Evolutionary conservation across 441 rosid species (phyloP).

Genomic region (Breynia disticha): DNA sequence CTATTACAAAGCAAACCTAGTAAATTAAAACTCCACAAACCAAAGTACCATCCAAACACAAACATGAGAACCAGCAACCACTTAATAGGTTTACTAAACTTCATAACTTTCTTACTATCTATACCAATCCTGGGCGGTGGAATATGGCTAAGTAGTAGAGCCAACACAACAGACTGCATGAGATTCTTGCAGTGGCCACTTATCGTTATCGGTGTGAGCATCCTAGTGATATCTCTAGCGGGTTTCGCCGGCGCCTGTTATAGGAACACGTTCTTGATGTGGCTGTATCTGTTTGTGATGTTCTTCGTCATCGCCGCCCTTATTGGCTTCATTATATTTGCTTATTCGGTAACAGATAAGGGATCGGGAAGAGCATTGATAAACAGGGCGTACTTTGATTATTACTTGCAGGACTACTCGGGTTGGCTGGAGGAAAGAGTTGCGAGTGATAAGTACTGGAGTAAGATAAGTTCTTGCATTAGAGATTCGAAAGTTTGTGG

Average conservation of each 20-base stretch:
- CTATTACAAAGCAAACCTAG: too few species aligned
- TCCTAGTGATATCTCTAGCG: slow-evolving; percentile 70
- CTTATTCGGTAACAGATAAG: slow-evolving; percentile 75
- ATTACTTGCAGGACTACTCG: slow-evolving; percentile 51
- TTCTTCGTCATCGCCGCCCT: slow-evolving; percentile 73
- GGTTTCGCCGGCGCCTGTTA: slow-evolving; percentile 92
- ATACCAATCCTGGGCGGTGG: slow-evolving; percentile 86
- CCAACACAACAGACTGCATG: slow-evolving; percentile 80
- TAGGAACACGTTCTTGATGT: slow-evolving; percentile 63
- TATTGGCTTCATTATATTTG: slow-evolving; percentile 69
- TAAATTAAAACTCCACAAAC: not conserved
- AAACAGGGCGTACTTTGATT: slow-evolving; percentile 56
- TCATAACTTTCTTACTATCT: slow-evolving; percentile 79
- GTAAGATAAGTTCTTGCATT: slow-evolving; percentile 55
- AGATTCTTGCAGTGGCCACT: slow-evolving; percentile 86
- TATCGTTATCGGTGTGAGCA: slow-evolving; percentile 57
- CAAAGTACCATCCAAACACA: not conserved
- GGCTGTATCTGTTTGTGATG: slow-evolving; percentile 76
- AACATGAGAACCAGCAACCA: slow-evolving; percentile 66
- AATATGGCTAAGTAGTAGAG: slow-evolving; percentile 87
- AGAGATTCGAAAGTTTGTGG: slow-evolving; percentile 60
- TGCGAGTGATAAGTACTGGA: slow-evolving; percentile 49
- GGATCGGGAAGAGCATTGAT: slow-evolving; percentile 47
- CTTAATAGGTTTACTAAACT: slow-evolving; percentile 67
- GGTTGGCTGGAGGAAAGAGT: slow-evolving; percentile 80